Base-by-base conservation (phyloP, 352 stramenopile genomes). In the Phytophthora pseudosyringae region DNA sequence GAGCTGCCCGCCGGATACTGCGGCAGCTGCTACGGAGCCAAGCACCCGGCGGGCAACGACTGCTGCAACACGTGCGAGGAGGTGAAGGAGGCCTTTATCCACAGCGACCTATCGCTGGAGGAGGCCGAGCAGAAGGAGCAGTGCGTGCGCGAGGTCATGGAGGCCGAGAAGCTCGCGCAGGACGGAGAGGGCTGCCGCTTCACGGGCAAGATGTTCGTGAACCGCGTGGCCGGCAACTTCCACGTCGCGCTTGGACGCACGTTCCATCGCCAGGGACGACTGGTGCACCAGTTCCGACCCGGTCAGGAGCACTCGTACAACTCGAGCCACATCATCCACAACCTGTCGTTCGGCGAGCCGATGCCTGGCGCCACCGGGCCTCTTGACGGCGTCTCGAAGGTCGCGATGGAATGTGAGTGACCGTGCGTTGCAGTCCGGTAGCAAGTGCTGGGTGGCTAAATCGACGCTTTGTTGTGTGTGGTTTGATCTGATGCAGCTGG, bases 1-100 rank as follows among this genome's bases (percentile, higher is more conserved):
- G 70, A 82, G 7, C 21, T 97, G 1, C 83, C 91, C 1, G 56
- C 75, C 1, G 85, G 91, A 41, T 99, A 99, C 73, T 99, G 97
- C 67, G 95, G 95, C 8, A 95, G 89, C 59, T 99, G 97, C 76
- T 99, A 98, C 71, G 92, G 94, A 40, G 94, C 91, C 13, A 71
- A 57, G 41, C 86, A 95, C 60, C 84, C 84, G 26, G 64, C 76
- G 2, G 81, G 78, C 26, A 89, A 88, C 26, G 78, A 72, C 33
- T 95, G 87, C 71, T 95, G 87, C 46, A 95, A 95, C 69, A 84
- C 85, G 52, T 95, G 87, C 65, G 83, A 93, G 16, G 80, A 93
- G 18, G 62, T 95, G 36, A 95, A 95, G 58, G 87, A 94, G 54
- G 87, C 87, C 26, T 94, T 90, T 65, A 90, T 95, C 35, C 55